Evolutionary conservation across 495 filamentous ascomycete genomes (phyloP), one percentile per base, ranked within the genome.

Genomic region (Usnea hakonensis): DNA sequence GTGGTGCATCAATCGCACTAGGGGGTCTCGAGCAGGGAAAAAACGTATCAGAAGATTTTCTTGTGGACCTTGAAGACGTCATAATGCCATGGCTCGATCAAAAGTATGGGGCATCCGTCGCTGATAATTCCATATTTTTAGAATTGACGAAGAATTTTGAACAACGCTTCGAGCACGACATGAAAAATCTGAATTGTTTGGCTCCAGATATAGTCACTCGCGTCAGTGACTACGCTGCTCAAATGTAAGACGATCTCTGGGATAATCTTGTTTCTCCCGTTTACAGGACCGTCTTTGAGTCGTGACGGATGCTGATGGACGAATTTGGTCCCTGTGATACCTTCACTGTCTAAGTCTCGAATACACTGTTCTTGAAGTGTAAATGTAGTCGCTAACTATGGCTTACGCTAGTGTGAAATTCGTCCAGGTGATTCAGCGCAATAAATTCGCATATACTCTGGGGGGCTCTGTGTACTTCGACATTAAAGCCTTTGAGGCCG

Each of bases 401-500:
- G 32, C 5, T 19, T 32, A 7, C 32, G 16, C 46, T 30, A 96
- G 97, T 65, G 89, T 86, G 16, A 73, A 77, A 9, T 91, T 89
- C 62, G 89, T 95, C 7, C 80, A 90, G 66, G 81, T 79, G 59
- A 87, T 98, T 48, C 79, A 96, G 16, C 68, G 85, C n/a, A 95
- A 95, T 68, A 85, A 86, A 0, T 97, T 90, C 66, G 94, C 86
- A 6, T 98, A 98, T 69, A 75, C 70, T 2, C 89, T 90, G 44
- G 87, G 94, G 63, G 90, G 90, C 0, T 94, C 89, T 0, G 91
- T 98, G 3, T 98, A 97, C 74, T 97, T 97, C 62, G 93, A 97
- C 65, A 97, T 95, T 64, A 76, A 78, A 4, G 84, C 90, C 0
- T 97, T 96, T 67, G 94, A 98, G 68, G 81, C 82, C 26, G 86